Conservation (phyloP, 2,329 filamentous ascomycete genomes). For the Colletotrichum somersetense region DNA sequence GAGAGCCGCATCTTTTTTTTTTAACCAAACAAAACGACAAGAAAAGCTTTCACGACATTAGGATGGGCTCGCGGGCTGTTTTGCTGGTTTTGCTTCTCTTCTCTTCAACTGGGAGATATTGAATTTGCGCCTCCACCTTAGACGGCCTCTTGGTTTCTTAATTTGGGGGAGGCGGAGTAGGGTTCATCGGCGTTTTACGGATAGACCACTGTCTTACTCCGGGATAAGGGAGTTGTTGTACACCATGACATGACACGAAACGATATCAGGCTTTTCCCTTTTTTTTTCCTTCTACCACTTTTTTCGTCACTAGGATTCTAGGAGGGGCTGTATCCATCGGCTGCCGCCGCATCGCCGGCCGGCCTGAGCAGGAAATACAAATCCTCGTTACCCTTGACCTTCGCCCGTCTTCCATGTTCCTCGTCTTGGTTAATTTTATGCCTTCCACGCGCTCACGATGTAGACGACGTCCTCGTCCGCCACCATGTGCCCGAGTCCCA, state of each 20-base stretch:
- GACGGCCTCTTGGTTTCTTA: conserved; percentile 11
- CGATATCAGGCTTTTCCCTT: conserved; percentile 42
- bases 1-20: conserved; percentile 33
- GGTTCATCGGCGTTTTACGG: conserved; percentile 40
- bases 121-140: conserved; percentile 19
- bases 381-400: conserved; percentile 21
- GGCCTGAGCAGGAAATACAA: conserved; percentile 35
- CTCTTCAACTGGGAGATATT: neutral
- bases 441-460: conserved; percentile 74
- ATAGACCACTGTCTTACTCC: conserved; percentile 34
- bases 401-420: neutral
- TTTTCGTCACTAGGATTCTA: conserved; percentile 20
- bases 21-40: conserved; percentile 26
- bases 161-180: conserved; percentile 18
- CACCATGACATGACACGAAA: conserved; percentile 43
- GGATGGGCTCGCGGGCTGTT: conserved; percentile 32
- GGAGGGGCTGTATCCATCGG: conserved; percentile 36
- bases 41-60: conserved; percentile 38
- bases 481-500: conserved; percentile 86
- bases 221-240: conserved; percentile 36
- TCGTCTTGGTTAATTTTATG: conserved; percentile 53
- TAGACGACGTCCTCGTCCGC: conserved; percentile 77
- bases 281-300: conserved; percentile 24
- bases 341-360: conserved; percentile 16
- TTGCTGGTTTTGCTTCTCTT: conserved; percentile 28